Conservation (phyloP, 371 early-diverging fungal species). For the Mortierella sp. region DNA sequence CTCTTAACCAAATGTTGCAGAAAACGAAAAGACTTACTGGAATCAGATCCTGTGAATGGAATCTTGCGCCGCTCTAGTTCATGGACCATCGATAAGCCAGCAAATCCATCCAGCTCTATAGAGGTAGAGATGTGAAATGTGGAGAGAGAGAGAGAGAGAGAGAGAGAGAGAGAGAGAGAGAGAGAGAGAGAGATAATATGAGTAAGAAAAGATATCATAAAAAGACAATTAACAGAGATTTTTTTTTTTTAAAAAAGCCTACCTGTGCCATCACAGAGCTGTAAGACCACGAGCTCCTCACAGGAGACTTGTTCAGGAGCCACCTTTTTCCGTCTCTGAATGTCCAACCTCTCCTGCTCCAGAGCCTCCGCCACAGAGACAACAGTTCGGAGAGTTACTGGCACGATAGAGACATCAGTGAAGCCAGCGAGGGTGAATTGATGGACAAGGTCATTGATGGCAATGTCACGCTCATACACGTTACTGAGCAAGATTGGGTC, state of each 20-base stretch:
- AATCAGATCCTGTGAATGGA: conserved; percentile 30
- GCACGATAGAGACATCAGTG: conserved; percentile 22
- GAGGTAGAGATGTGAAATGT: too few species aligned
- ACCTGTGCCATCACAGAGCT: conserved; percentile 49
- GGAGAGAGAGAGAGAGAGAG: too few species aligned
- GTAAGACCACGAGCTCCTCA: conserved; percentile 37
- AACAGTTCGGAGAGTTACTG: conserved; percentile 19
- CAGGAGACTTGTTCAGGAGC: background rate
- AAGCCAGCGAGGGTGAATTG: conserved; percentile 28
- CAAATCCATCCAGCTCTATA: conserved; percentile 38
- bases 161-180: too few species aligned
- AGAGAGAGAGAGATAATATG: too few species aligned
- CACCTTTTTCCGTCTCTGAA: background rate
- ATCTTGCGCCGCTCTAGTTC: conserved; percentile 19
- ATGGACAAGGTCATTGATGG: conserved; percentile 16
- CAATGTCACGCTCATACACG: conserved; percentile 19
- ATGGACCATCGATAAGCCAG: conserved; percentile 30
- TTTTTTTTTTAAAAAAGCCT: too few species aligned
- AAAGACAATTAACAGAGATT: too few species aligned
- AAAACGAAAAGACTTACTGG: conserved; percentile 14
- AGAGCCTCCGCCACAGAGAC: conserved; percentile 20
- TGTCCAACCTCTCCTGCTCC: conserved; percentile 20
- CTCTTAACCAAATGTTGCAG: too few species aligned
- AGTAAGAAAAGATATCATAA: too few species aligned
- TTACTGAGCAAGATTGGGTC: conserved; percentile 29